phyloP scores from a whole-genome alignment of 495 filamentous ascomycete species.

The Talaromyces ruber region DNA sequence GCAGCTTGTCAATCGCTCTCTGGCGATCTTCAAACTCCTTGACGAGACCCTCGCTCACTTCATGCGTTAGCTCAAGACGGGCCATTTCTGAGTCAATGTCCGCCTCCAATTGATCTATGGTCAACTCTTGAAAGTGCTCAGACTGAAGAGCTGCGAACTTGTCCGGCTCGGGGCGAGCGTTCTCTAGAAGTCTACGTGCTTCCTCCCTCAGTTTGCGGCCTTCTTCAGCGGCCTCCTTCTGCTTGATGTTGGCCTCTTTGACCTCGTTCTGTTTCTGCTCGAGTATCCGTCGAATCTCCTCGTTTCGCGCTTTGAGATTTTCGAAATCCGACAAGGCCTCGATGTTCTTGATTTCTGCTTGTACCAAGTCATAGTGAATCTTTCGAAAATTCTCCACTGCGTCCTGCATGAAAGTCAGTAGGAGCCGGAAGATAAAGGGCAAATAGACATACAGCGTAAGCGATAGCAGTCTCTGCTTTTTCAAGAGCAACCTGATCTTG shows the following conservation, averaged over 20 bases:
- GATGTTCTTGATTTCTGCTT: conserved; percentile 56
- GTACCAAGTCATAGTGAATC: conserved; percentile 53
- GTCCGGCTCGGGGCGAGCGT: conserved; percentile 13
- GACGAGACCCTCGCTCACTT: conserved; percentile 67
- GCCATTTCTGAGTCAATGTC: conserved; percentile 69
- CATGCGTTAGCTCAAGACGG: conserved; percentile 71
- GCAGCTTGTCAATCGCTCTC: conserved; percentile 46
- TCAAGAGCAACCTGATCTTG: conserved; percentile 50
- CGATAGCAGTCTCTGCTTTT: conserved; percentile 54
- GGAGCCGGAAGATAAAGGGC: not conserved
- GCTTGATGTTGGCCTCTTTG: conserved; percentile 21
- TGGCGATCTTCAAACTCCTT: conserved; percentile 69
- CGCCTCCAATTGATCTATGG: conserved; percentile 55
- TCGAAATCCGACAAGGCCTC: conserved; percentile 76
- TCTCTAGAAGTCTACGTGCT: conserved; percentile 19
- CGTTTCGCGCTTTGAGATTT: conserved; percentile 52
- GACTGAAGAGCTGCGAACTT: conserved; percentile 20
- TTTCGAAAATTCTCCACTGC: conserved; percentile 50
- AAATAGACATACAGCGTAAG: conserved; percentile 48
- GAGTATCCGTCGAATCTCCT: conserved; percentile 45
- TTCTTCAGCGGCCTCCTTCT: conserved; percentile 18
- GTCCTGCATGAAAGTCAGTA: conserved; percentile 23
- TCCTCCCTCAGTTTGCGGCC: conserved; percentile 26
- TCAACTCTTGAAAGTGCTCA: conserved; percentile 28
- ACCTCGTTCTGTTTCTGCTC: conserved; percentile 35